Conservation (phyloP, 2,329 filamentous ascomycete genomes). For the Penicillium sclerotigenum region DNA sequence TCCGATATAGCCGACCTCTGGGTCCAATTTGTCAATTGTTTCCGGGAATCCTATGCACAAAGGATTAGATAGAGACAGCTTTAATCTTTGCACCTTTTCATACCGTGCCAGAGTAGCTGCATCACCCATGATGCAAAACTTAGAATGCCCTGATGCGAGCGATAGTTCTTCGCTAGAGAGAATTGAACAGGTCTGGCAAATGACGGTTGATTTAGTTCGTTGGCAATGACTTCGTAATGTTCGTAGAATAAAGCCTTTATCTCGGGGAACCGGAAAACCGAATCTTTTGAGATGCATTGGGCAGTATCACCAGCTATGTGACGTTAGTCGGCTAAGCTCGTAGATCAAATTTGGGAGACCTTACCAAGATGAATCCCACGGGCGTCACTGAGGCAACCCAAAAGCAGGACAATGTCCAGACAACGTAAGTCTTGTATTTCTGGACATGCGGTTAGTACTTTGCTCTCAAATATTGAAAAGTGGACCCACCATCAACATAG, state of each 20-base stretch:
- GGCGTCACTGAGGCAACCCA: conserved; percentile 24
- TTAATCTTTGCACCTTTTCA: not conserved
- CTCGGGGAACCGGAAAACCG: conserved; percentile 34
- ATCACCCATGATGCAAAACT: conserved; percentile 33
- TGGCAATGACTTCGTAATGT: conserved; percentile 20
- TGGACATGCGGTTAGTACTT: conserved; percentile 3
- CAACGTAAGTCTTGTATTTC: conserved; percentile 33
- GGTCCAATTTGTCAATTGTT: conserved; percentile 30
- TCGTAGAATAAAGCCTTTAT: conserved; percentile 31
- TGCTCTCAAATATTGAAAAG: not conserved
- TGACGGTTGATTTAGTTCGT: conserved; percentile 7
- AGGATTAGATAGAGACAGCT: not conserved
- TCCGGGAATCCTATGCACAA: conserved; percentile 25
- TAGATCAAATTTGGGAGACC: not conserved
- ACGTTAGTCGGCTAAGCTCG: not conserved
- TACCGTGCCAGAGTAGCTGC: conserved; percentile 28
- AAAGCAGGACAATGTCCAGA: conserved; percentile 28
- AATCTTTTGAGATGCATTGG: conserved; percentile 36
- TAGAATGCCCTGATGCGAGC: conserved; percentile 36
- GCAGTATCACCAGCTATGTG: conserved; percentile 32
- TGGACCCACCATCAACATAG: conserved; percentile 11
- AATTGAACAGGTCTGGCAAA: conserved; percentile 25
- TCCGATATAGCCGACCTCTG: conserved; percentile 27
- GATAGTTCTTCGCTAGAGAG: conserved; percentile 31
- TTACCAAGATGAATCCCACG: conserved; percentile 31